These are phyloP conservation scores for Aspergillus mulundensis DNA, from an alignment of 495 filamentous ascomycete genomes.

Conservation along the genomic window DNA sequence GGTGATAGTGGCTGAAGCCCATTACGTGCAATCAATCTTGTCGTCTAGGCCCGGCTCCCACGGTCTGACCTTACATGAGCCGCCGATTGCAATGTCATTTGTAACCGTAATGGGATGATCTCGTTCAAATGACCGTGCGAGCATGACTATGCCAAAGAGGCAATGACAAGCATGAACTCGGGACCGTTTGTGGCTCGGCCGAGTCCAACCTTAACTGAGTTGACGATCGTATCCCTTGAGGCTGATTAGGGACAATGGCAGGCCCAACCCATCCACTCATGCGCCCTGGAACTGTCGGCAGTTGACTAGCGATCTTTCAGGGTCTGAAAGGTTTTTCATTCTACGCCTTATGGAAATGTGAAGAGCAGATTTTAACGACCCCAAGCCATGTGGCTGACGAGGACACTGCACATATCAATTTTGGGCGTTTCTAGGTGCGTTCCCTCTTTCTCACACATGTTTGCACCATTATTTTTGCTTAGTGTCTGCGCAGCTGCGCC, in stretches of 20 bases:
- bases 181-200: slow-evolving; percentile 17
- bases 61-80: not conserved
- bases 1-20: slow-evolving; percentile 20
- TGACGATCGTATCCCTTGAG: not conserved
- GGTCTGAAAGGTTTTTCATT: too few relatives aligned
- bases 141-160: not conserved
- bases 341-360: too few relatives aligned
- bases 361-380: too few relatives aligned
- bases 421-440: too few relatives aligned
- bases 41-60: slow-evolving; percentile 16
- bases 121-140: not conserved
- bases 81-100: slow-evolving; percentile 13
- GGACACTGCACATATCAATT: too few relatives aligned
- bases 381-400: too few relatives aligned
- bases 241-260: not conserved
- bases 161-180: slow-evolving; percentile 3
- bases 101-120: not conserved
- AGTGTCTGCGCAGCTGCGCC: too few relatives aligned
- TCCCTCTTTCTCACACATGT: too few relatives aligned
- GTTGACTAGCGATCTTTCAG: too few relatives aligned
- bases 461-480: too few relatives aligned
- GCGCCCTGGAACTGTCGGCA: not conserved
- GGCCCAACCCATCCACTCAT: not conserved
- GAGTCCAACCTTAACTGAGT: slow-evolving; percentile 28
- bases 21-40: slow-evolving; percentile 13